Conservation (phyloP, 148 eudicot species). For the Cornus suecica region DNA sequence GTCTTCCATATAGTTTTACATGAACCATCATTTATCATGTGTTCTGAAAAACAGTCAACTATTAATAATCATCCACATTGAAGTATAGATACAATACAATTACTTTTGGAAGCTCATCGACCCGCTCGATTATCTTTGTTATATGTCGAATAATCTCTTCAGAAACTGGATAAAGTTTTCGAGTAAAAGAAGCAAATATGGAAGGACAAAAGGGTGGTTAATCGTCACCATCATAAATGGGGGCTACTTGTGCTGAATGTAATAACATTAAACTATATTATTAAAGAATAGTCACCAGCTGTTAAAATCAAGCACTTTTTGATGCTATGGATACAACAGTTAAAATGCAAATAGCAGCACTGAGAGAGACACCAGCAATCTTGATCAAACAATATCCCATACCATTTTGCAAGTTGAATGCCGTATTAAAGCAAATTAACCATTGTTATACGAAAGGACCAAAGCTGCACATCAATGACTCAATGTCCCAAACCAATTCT, state of each 20-base stretch:
- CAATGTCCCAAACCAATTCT: slow-evolving; percentile 16
- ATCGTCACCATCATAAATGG: background rate
- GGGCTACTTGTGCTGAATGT: background rate
- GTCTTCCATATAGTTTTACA: no score
- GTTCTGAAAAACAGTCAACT: no score
- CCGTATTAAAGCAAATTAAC: slow-evolving; percentile 6
- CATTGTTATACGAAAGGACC: background rate
- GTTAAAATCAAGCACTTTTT: background rate
- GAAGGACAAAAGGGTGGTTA: background rate
- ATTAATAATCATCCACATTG: background rate
- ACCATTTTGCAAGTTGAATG: slow-evolving; percentile 10
- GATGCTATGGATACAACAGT: background rate
- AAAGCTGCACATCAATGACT: background rate
- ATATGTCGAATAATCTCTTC: background rate
- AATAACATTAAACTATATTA: no score
- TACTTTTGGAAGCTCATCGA: background rate
- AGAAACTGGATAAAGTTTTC: background rate
- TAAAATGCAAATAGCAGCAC: background rate
- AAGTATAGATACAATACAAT: background rate
- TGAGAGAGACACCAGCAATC: background rate
- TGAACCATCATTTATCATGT: no score
- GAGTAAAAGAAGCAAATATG: background rate
- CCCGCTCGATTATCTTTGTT: background rate
- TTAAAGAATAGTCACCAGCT: background rate
- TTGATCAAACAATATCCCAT: background rate